Base-by-base conservation (phyloP, 495 filamentous ascomycete genomes). In the Hypomontagnella monticulosa region DNA sequence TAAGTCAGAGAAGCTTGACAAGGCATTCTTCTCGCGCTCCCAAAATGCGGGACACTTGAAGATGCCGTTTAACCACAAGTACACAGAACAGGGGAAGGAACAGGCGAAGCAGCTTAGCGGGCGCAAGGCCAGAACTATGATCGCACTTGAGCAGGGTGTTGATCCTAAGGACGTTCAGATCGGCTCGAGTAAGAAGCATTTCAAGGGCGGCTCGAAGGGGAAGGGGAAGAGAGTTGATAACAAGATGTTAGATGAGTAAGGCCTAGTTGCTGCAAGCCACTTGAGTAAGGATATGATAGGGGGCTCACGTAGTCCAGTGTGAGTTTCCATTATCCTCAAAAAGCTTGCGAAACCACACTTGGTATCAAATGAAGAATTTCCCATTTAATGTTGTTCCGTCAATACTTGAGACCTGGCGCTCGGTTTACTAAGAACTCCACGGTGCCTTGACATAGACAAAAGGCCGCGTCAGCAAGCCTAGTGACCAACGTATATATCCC, bases 131-230 rank as follows among this genome's bases (percentile, higher is more conserved):
- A 88, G 88, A 71, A 81, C 89, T 46, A 87, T 97, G 88, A 78
- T 92, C 60, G 94, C 96, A 16, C 55, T 97, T 37, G 93, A 97
- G 78, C 90, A 89, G 60, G 89, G 90, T 41, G 72, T 97, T 10
- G 92, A 96, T 72, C 90, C 92, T 1, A 89, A 88, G 32, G 96
- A 98, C 50, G 81, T 97, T 63, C 85, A 83, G 72, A 54, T 84
- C 36, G 76, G 81, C 69, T 83, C 81, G 5, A 87, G 90, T 20
- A 99, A 99, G 86, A 98, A 97, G 80, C 96, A 98, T 76, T 97
- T 92, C 77, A 98, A 98, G 81, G 89, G 83, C 6, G 87, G 89
- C 54, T 87, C 70, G 41, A 85, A 85, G 73, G 78, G 79, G 9
- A 88, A 88, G 80, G 81, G 76, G 61, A 84, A 84, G 70, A 72